Conservation (phyloP, 2,329 filamentous ascomycete species). For the Colletotrichum lini region DNA sequence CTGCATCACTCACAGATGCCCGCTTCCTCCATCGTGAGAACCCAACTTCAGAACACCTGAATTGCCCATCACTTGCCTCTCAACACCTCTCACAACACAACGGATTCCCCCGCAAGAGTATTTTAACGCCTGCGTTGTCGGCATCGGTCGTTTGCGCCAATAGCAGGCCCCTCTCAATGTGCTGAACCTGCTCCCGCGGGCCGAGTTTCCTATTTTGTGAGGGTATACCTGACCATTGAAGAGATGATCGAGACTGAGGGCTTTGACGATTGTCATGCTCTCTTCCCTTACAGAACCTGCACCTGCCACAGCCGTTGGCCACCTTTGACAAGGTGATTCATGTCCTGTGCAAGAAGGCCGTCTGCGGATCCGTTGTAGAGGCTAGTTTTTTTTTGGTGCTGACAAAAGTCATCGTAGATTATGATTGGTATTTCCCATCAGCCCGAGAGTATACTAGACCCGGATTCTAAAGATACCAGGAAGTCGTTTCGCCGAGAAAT, state of each 20-base stretch:
- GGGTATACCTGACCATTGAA: conserved; percentile 60
- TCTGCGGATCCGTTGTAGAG: conserved; percentile 70
- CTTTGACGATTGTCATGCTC: conserved; percentile 57
- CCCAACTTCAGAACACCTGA: neutral
- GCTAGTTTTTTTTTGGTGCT: conserved; percentile 75
- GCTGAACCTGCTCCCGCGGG: conserved; percentile 59
- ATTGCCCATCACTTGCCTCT: neutral
- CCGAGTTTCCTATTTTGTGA: conserved; percentile 61
- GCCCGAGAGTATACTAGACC: too few species aligned
- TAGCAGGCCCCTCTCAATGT: conserved; percentile 64
- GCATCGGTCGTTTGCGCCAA: conserved; percentile 67
- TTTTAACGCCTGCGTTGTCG: conserved; percentile 61
- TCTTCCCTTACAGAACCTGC: conserved; percentile 63
- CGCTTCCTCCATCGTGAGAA: too few species aligned
- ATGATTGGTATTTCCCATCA: too few species aligned
- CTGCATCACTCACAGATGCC: too few species aligned
- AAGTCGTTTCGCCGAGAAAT: too few species aligned
- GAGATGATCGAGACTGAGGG: conserved; percentile 59
- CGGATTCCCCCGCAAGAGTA: conserved; percentile 43
- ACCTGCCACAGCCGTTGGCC: conserved; percentile 69
- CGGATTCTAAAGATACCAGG: too few species aligned
- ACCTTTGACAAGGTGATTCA: conserved; percentile 69
- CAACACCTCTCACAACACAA: neutral
- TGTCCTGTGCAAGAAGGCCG: conserved; percentile 72
- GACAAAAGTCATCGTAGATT: conserved; percentile 59